These are phyloP conservation scores for Rhododendron vialii DNA, from an alignment of 148 eudicot species.

Conservation along the genomic window DNA sequence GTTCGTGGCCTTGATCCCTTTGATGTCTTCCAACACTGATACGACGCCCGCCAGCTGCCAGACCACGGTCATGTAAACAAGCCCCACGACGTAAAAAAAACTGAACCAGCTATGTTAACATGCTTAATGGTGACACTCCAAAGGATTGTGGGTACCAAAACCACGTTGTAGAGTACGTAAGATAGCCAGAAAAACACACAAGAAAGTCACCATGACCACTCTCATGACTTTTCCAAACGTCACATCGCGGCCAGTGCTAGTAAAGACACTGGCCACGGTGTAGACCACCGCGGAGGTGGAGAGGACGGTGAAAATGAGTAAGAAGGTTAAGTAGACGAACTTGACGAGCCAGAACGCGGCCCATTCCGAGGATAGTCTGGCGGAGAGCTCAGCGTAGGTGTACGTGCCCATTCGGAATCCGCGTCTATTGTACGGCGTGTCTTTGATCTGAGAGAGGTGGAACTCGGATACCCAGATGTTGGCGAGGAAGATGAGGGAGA, in stretches of 20 bases:
- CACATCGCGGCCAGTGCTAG: constrained; percentile 14
- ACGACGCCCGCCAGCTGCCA: too few relatives aligned
- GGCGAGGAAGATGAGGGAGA: constrained; percentile 30
- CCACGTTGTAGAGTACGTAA: constrained; percentile 6
- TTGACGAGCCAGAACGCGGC: constrained; percentile 6
- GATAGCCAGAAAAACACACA: constrained; percentile 11
- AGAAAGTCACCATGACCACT: constrained; percentile 24
- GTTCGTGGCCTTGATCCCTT: too few relatives aligned
- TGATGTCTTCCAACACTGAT: too few relatives aligned
- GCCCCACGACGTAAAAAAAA: too few relatives aligned
- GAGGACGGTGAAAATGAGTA: constrained; percentile 19
- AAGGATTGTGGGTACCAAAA: too few relatives aligned
- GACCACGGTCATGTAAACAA: too few relatives aligned
- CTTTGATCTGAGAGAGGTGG: constrained; percentile 6
- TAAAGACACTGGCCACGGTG: constrained; percentile 20
- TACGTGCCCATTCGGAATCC: too few relatives aligned
- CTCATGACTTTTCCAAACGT: constrained; percentile 22
- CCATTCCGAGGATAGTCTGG: constrained; percentile 13
- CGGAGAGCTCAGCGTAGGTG: not conserved
- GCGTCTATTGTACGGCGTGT: too few relatives aligned
- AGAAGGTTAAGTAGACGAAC: constrained; percentile 5
- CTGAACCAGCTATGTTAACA: too few relatives aligned
- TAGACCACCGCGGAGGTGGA: constrained; percentile 30
- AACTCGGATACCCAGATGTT: constrained; percentile 14
- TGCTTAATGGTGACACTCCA: too few relatives aligned